Conservation (phyloP, 805 yeast genomes). For the Yarrowia bubula region DNA sequence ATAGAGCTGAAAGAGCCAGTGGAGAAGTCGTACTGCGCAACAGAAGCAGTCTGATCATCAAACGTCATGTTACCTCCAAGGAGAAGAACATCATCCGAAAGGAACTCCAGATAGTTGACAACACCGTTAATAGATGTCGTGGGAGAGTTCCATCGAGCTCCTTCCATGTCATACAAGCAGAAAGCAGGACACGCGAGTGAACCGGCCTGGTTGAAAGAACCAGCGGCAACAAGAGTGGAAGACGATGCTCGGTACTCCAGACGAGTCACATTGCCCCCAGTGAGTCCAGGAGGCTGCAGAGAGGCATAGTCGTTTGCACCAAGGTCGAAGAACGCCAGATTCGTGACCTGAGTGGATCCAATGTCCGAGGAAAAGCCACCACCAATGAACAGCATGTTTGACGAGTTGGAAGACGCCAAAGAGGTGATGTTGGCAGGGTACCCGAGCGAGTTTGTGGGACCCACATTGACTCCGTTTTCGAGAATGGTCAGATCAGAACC, state of each 20-base stretch:
- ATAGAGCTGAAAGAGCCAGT: slow-evolving; percentile 34
- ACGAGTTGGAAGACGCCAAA: slow-evolving; percentile 28
- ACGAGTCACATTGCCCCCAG: slow-evolving; percentile 45
- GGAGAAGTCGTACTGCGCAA: slow-evolving; percentile 56
- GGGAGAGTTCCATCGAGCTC: slow-evolving; percentile 54
- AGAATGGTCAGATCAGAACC: slow-evolving; percentile 29
- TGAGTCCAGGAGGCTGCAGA: slow-evolving; percentile 50
- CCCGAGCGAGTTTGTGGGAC: slow-evolving; percentile 35
- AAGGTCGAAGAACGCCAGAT: slow-evolving; percentile 56
- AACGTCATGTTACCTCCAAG: slow-evolving; percentile 57
- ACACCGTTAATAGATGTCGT: slow-evolving; percentile 48
- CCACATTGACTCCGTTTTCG: slow-evolving; percentile 36
- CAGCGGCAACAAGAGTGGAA: slow-evolving; percentile 63
- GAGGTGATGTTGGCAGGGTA: slow-evolving; percentile 12
- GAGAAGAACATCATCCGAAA: slow-evolving; percentile 42
- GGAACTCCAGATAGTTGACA: slow-evolving; percentile 54
- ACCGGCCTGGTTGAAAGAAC: slow-evolving; percentile 62
- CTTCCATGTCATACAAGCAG: slow-evolving; percentile 61
- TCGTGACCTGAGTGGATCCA: slow-evolving; percentile 38
- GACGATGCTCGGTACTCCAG: slow-evolving; percentile 44
- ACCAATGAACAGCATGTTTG: slow-evolving; percentile 36
- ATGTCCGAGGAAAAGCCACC: slow-evolving; percentile 38
- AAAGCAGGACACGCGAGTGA: slow-evolving; percentile 56
- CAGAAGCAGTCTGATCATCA: slow-evolving; percentile 42
- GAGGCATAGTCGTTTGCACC: slow-evolving; percentile 43